phyloP scores from a whole-genome alignment of 1,284 basidiomycete genomes.

The Ceratobasidium sp. region DNA sequence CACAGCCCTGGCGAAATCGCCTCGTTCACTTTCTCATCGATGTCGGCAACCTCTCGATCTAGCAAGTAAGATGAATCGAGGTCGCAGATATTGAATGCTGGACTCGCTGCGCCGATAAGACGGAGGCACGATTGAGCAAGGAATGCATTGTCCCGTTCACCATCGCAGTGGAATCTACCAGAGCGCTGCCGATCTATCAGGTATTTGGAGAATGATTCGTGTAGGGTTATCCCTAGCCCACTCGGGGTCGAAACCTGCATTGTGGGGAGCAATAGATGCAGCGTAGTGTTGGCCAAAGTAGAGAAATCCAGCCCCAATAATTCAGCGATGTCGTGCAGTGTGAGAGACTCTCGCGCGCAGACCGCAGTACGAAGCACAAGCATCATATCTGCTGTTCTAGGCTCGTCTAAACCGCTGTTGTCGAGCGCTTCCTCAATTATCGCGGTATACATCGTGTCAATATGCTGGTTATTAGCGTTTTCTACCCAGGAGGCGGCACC shows the following conservation, averaged over 20 bases:
- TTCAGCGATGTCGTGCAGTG: neutral
- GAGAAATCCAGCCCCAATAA: neutral
- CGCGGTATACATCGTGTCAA: conserved; percentile 13
- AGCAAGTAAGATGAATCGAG: neutral
- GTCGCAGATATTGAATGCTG: conserved; percentile 22
- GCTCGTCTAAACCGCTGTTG: no score
- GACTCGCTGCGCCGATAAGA: neutral
- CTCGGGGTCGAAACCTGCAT: neutral
- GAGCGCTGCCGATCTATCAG: neutral
- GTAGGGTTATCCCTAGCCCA: neutral
- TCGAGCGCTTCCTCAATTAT: conserved; percentile 2
- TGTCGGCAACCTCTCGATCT: neutral
- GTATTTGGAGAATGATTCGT: neutral
- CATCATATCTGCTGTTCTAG: neutral
- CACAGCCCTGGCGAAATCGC: neutral
- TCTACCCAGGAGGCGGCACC: neutral
- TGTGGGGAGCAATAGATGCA: neutral
- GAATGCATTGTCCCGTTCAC: neutral
- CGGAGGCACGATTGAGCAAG: neutral
- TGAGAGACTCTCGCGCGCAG: neutral
- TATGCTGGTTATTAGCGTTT: neutral
- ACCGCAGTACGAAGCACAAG: neutral
- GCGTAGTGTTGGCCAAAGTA: neutral
- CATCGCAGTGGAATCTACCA: neutral
- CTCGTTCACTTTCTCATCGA: neutral